Percentiles rank a stretch among this genome's conserved stretches.
phyloP scores from a whole-genome alignment of 805 yeast species.

The Candida quercuum region DNA sequence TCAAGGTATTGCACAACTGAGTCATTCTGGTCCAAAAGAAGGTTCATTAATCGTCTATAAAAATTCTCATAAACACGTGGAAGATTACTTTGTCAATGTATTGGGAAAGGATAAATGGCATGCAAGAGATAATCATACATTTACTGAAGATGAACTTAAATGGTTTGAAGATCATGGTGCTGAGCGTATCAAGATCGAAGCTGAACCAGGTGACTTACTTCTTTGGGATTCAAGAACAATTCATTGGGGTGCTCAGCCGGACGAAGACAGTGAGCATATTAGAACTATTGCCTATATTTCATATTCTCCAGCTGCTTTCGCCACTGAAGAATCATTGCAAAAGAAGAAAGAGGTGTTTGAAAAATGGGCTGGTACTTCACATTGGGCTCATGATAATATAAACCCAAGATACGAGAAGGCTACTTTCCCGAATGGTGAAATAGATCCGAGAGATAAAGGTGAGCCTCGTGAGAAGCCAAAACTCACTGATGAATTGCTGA shows the following conservation, averaged over 20 bases:
- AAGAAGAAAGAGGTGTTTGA: slow-evolving; percentile 21
- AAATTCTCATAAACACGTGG: slow-evolving; percentile 18
- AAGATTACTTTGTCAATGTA: slow-evolving; percentile 23
- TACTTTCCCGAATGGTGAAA: slow-evolving; percentile 16
- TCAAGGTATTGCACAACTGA: slow-evolving; percentile 29
- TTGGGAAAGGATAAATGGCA: slow-evolving; percentile 19
- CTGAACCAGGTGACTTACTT: slow-evolving; percentile 30
- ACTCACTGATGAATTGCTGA: slow-evolving; percentile 21
- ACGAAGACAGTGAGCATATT: slow-evolving; percentile 19
- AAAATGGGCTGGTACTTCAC: slow-evolving; percentile 25
- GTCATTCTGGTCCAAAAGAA: slow-evolving; percentile 24
- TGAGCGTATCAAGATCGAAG: slow-evolving; percentile 24
- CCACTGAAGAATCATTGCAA: slow-evolving; percentile 21
- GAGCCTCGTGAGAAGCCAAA: slow-evolving; percentile 24
- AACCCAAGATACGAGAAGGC: slow-evolving; percentile 10
- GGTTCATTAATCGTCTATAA: slow-evolving; percentile 29
- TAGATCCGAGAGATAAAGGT: slow-evolving; percentile 20
- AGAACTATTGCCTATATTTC: slow-evolving; percentile 27
- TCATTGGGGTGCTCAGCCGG: slow-evolving; percentile 28
- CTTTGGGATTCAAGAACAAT: slow-evolving; percentile 30
- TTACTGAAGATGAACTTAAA: slow-evolving; percentile 19
- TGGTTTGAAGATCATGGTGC: slow-evolving; percentile 26
- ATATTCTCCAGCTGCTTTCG: slow-evolving; percentile 29
- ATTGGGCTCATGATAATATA: slow-evolving; percentile 29
- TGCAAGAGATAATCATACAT: slow-evolving; percentile 13